These are phyloP conservation scores for Coemansia asiatica DNA, from an alignment of 192 early-diverging fungal species.

Conservation along the genomic window DNA sequence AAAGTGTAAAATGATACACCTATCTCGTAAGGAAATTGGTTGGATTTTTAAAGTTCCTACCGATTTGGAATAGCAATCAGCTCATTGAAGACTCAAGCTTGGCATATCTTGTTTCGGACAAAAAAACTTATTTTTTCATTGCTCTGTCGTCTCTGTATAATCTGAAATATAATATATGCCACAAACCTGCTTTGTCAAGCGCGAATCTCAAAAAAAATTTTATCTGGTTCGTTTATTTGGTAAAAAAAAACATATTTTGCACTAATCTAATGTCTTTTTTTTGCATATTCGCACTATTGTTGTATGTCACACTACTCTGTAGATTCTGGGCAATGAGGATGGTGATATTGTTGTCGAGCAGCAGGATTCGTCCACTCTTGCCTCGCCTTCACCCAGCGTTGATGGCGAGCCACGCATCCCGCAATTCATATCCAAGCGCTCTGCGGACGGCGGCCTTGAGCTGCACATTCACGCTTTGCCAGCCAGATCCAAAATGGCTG, in stretches of 20 bases:
- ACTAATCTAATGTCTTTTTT: neutral
- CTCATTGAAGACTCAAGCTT: too few relatives aligned
- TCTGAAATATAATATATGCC: too few relatives aligned
- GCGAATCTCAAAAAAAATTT: neutral
- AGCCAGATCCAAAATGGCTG: constrained; percentile 9
- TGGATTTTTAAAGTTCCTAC: too few relatives aligned
- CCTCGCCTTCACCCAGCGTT: constrained; percentile 31
- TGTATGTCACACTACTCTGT: constrained; percentile 1
- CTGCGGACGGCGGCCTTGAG: constrained; percentile 38
- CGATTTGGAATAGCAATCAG: too few relatives aligned
- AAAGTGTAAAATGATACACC: neutral
- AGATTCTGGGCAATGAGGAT: constrained; percentile 55
- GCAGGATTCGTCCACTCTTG: constrained; percentile 31
- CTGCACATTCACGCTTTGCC: constrained; percentile 50
- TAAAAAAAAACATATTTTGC: constrained; percentile 3
- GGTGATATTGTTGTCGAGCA: constrained; percentile 52
- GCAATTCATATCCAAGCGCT: constrained; percentile 34
- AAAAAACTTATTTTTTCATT: too few relatives aligned
- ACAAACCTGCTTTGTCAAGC: neutral
- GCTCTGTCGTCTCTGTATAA: too few relatives aligned
- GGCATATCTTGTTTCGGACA: too few relatives aligned
- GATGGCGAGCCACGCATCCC: constrained; percentile 37
- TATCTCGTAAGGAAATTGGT: neutral
- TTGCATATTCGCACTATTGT: neutral
- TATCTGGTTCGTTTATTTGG: neutral